A percentile compares a stretch with the other conserved stretches of the same genome.
phyloP scores from a whole-genome alignment of 2,329 filamentous ascomycete species.

The Trichoderma aggressivum region DNA sequence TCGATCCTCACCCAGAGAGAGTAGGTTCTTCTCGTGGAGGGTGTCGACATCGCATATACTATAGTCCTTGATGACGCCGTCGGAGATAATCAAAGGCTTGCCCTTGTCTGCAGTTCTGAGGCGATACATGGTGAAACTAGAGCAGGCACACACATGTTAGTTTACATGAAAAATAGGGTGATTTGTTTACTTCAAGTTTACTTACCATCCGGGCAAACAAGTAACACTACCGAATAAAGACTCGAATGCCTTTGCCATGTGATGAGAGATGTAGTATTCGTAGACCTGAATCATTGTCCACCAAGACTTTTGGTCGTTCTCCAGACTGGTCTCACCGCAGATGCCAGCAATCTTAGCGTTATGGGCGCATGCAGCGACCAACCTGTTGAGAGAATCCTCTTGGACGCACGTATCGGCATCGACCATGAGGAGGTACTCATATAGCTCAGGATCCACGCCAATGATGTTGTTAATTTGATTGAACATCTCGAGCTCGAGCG shows the following conservation, averaged over 20 bases:
- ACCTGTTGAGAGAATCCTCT: slow-evolving; percentile 86
- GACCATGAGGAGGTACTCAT: slow-evolving; percentile 96
- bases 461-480: slow-evolving; percentile 99
- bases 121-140: slow-evolving; percentile 98
- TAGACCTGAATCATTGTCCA: slow-evolving; percentile 99
- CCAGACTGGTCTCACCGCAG: slow-evolving; percentile 91
- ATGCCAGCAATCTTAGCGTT: slow-evolving; percentile 96
- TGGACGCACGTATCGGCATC: slow-evolving; percentile 94
- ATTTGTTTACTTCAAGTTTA: slow-evolving; percentile 26
- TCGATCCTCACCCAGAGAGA: slow-evolving; percentile 94
- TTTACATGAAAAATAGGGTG: neutral
- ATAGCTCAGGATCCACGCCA: slow-evolving; percentile 93
- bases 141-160: neutral
- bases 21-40: slow-evolving; percentile 91
- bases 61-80: slow-evolving; percentile 84
- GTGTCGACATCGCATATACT: slow-evolving; percentile 87
- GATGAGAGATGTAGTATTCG: slow-evolving; percentile 98
- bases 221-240: slow-evolving; percentile 97
- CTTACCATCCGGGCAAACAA: slow-evolving; percentile 97
- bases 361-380: slow-evolving; percentile 89
- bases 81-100: slow-evolving; percentile 89
- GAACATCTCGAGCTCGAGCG: slow-evolving; percentile 95
- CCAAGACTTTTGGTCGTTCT: slow-evolving; percentile 93
- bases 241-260: slow-evolving; percentile 94
- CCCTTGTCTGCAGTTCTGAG: slow-evolving; percentile 90